These are phyloP conservation scores for Pythium brachiatum DNA, from an alignment of 352 stramenopile species.

Conservation along the genomic window DNA sequence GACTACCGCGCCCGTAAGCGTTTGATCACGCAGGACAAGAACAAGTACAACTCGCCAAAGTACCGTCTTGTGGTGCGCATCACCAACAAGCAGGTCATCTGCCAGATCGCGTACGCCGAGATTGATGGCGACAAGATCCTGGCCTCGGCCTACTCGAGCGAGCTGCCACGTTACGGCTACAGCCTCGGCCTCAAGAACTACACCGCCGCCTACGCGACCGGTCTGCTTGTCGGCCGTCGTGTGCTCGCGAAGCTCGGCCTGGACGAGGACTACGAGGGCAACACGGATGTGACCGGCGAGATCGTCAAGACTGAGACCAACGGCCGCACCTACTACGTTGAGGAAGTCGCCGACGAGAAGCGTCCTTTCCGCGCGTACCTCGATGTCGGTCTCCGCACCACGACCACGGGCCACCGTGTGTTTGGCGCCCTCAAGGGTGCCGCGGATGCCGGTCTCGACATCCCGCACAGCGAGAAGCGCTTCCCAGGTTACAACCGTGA, in stretches of 20 bases:
- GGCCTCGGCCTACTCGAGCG: conserved; percentile 91
- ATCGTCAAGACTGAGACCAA: conserved; percentile 94
- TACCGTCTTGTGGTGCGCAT: conserved; percentile 95
- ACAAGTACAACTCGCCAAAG: conserved; percentile 99
- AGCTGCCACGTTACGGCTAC: conserved; percentile 97
- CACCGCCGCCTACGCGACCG: conserved; percentile 97
- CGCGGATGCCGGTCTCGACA: conserved; percentile 97
- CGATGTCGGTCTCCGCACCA: conserved; percentile 97
- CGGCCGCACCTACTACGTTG: conserved; percentile 98
- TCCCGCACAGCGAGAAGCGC: conserved; percentile 98
- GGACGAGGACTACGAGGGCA: conserved; percentile 97
- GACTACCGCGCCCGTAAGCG: conserved; percentile 99
- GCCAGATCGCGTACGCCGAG: conserved; percentile 98
- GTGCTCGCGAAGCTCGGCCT: conserved; percentile 97
- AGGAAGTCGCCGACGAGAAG: conserved; percentile 98
- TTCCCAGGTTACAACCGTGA: conserved; percentile 99
- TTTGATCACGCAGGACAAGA: conserved; percentile 99
- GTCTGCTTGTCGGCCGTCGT: conserved; percentile 93
- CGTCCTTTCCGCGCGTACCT: conserved; percentile 97
- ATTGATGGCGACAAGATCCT: conserved; percentile 99
- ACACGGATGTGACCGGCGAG: conserved; percentile 95
- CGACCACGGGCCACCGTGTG: conserved; percentile 97
- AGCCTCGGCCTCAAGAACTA: conserved; percentile 99
- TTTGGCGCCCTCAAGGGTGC: conserved; percentile 99
- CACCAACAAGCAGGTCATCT: conserved; percentile 97